These are phyloP conservation scores for Wickerhamomyces xylosicus DNA, from an alignment of 805 yeast genomes.

Conservation along the genomic window DNA sequence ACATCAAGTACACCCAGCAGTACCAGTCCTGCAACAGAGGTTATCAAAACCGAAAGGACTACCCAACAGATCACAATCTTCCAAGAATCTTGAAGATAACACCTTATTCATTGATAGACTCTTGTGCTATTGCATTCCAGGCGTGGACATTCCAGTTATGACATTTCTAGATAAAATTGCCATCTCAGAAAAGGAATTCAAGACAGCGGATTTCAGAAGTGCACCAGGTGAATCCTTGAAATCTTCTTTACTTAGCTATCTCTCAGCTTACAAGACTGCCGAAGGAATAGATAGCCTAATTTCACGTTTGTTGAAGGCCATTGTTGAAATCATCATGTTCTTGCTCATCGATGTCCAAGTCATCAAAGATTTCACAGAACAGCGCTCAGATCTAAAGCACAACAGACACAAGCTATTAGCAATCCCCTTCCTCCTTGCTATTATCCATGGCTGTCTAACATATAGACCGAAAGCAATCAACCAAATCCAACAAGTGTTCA, in stretches of 20 bases:
- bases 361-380: not conserved
- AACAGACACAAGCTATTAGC: constrained; percentile 19
- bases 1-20: too few species aligned
- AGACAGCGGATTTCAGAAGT: constrained; percentile 12
- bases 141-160: constrained; percentile 23
- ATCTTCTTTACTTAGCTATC: constrained; percentile 27
- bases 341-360: not conserved
- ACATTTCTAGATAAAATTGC: constrained; percentile 24
- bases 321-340: constrained; percentile 21
- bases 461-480: constrained; percentile 57
- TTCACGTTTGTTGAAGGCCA: constrained; percentile 27
- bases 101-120: constrained; percentile 25
- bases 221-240: constrained; percentile 25
- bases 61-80: too few species aligned
- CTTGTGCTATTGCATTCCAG: constrained; percentile 26
- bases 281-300: constrained; percentile 41
- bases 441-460: constrained; percentile 42
- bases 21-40: too few species aligned
- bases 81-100: constrained; percentile 23
- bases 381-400: not conserved
- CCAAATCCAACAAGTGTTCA: not conserved
- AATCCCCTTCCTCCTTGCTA: constrained; percentile 50
- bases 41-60: too few species aligned
- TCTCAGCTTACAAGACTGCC: constrained; percentile 30
- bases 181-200: constrained; percentile 4